phyloP scores from a whole-genome alignment of 2,329 filamentous ascomycete species.

The Alternaria dauci region DNA sequence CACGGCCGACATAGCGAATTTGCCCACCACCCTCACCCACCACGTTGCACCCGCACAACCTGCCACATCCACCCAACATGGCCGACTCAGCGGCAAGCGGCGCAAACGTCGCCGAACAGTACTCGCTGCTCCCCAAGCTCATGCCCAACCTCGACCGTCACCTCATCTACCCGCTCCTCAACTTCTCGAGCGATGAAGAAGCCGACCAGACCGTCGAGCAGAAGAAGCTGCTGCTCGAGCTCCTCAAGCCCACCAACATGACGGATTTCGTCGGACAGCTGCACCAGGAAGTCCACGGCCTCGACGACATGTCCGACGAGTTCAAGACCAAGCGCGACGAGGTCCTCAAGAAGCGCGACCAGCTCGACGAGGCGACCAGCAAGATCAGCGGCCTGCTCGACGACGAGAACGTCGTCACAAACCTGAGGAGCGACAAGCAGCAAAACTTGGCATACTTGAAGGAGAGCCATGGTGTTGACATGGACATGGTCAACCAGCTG shows the following conservation, averaged over 20 bases:
- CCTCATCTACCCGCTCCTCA: conserved; percentile 93
- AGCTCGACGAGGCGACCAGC: conserved; percentile 84
- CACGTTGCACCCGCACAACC: conserved; percentile 7
- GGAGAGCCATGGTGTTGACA: conserved; percentile 92
- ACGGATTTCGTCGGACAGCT: conserved; percentile 94
- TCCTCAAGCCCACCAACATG: conserved; percentile 98
- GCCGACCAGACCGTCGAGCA: conserved; percentile 78
- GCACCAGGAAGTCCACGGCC: conserved; percentile 86
- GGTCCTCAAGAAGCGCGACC: conserved; percentile 81
- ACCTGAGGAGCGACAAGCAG: conserved; percentile 94
- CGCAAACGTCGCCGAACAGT: conserved; percentile 69
- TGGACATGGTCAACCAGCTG: conserved; percentile 94
- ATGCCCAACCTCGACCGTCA: conserved; percentile 94
- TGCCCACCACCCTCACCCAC: conserved; percentile 20
- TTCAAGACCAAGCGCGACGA: conserved; percentile 89
- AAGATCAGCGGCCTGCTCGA: conserved; percentile 88
- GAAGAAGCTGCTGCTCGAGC: conserved; percentile 86
- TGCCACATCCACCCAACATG: conserved; percentile 46
- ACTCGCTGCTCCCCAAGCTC: conserved; percentile 86
- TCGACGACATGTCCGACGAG: conserved; percentile 80
- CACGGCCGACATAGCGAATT: conserved; percentile 23
- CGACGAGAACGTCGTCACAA: conserved; percentile 88
- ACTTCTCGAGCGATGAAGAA: conserved; percentile 85
- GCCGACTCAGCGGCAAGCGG: conserved; percentile 45
- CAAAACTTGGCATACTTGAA: conserved; percentile 98